A percentile compares a stretch with the other conserved stretches of the same genome.
Evolutionary conservation across 331 rosid genomes (phyloP).

Genomic region (Prunus yedoensis): DNA sequence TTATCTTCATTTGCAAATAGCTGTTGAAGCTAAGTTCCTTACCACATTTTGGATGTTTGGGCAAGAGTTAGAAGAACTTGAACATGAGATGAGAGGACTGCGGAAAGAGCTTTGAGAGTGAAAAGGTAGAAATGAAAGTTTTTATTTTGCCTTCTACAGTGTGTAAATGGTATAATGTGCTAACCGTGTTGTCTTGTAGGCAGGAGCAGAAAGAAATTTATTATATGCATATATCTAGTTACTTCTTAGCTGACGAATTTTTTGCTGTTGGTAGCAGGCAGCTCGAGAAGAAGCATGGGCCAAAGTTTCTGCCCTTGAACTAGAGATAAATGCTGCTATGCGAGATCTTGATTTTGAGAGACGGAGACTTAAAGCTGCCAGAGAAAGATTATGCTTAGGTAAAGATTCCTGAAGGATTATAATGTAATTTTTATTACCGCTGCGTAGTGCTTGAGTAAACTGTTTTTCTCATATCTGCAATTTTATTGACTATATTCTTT

Average conservation of each 20-base stretch:
- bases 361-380: conserved; percentile 70
- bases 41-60: conserved; percentile 27
- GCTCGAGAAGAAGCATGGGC: conserved; percentile 96
- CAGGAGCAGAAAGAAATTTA: not conserved
- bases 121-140: conserved; percentile 63
- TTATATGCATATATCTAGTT: conserved; percentile 4
- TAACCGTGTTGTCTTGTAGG: not conserved
- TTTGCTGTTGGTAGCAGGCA: conserved; percentile 75
- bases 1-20: conserved; percentile 22
- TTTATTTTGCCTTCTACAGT: conserved; percentile 14
- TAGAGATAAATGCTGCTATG: conserved; percentile 78
- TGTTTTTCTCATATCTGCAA: not conserved
- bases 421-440: not conserved
- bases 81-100: conserved; percentile 48
- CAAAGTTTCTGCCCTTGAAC: conserved; percentile 78
- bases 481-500: not conserved
- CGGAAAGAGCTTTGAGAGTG: conserved; percentile 72
- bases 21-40: conserved; percentile 30
- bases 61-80: conserved; percentile 71
- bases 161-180: conserved; percentile 10
- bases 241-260: conserved; percentile 49
- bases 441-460: not conserved
- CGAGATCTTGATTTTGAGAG: conserved; percentile 82
- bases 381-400: conserved; percentile 91
- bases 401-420: conserved; percentile 27